These are phyloP conservation scores for Ustilago lituana DNA, from an alignment of 1,284 basidiomycete species.

Conservation along the genomic window DNA sequence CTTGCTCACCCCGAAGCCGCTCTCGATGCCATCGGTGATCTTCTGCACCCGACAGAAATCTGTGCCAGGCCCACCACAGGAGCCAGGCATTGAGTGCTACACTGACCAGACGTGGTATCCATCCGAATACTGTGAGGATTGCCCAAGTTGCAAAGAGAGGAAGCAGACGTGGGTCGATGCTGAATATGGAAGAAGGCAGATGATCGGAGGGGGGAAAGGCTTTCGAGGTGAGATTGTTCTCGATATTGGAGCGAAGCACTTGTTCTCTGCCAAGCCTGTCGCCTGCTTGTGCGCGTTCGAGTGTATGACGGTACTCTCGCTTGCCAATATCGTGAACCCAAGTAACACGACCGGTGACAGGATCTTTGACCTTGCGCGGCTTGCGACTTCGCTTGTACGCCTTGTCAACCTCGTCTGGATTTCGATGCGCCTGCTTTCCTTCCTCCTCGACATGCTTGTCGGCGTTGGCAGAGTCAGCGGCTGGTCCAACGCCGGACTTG, in stretches of 20 bases:
- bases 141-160: conserved; percentile 39
- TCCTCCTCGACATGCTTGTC: not conserved
- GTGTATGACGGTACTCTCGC: conserved; percentile 25
- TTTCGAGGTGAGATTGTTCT: conserved; percentile 22
- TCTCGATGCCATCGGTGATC: conserved; percentile 48
- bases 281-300: conserved; percentile 16
- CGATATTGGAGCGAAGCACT: conserved; percentile 13
- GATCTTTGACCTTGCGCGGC: conserved; percentile 32
- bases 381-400: conserved; percentile 20
- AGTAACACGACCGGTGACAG: conserved; percentile 27
- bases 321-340: conserved; percentile 39
- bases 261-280: conserved; percentile 13
- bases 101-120: conserved; percentile 15
- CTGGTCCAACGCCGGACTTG: not conserved
- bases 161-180: conserved; percentile 21
- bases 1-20: conserved; percentile 19
- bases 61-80: conserved; percentile 39
- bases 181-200: conserved; percentile 16
- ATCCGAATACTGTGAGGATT: conserved; percentile 10
- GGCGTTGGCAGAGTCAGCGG: not conserved
- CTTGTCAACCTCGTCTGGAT: conserved; percentile 12
- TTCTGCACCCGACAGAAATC: conserved; percentile 14
- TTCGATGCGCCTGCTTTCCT: conserved; percentile 4
- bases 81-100: conserved; percentile 45
- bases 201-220: conserved; percentile 34